Percentiles rank a stretch among this genome's conserved stretches.
phyloP scores from a whole-genome alignment of 345 rosid genomes.

The Aquilaria yunnanensis region DNA sequence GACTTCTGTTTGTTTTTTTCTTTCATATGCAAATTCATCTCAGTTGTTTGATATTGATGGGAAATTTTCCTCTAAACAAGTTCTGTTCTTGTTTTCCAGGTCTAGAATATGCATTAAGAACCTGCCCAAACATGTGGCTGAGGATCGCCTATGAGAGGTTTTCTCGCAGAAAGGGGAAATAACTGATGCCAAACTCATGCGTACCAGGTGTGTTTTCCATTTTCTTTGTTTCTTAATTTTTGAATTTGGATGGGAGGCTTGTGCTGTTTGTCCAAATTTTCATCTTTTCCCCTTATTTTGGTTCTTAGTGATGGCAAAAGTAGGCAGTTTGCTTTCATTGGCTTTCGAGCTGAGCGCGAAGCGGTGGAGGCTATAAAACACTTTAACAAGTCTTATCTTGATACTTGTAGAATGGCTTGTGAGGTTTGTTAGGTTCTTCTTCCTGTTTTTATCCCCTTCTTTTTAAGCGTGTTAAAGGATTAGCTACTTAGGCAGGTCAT shows the following conservation, averaged over 20 bases:
- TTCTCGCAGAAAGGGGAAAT: conserved; percentile 84
- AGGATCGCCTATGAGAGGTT: conserved; percentile 55
- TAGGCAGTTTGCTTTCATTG: conserved; percentile 84
- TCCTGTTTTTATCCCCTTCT: neutral
- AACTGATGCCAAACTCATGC: conserved; percentile 72
- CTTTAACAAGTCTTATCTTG: conserved; percentile 64
- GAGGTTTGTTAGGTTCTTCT: conserved; percentile 47
- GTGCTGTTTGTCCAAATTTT: neutral
- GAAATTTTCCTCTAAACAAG: too few relatives aligned
- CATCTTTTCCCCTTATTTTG: neutral
- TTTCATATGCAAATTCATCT: too few relatives aligned
- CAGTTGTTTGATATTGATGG: too few relatives aligned
- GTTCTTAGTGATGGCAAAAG: conserved; percentile 65
- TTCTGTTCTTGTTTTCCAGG: conserved; percentile 27
- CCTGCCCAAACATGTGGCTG: conserved; percentile 59
- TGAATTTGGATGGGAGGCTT: neutral
- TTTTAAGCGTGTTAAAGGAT: neutral
- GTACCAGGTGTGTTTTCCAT: conserved; percentile 41
- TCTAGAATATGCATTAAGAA: conserved; percentile 83
- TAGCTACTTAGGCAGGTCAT: neutral
- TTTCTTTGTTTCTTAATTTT: neutral
- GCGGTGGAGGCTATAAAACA: conserved; percentile 78
- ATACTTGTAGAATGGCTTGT: conserved; percentile 55
- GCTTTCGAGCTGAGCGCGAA: conserved; percentile 63
- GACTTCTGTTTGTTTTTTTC: too few relatives aligned